Percentiles rank a stretch among this genome's conserved stretches.
Conservation (phyloP, 179 eudicot genomes). For the Silene coronaria region DNA sequence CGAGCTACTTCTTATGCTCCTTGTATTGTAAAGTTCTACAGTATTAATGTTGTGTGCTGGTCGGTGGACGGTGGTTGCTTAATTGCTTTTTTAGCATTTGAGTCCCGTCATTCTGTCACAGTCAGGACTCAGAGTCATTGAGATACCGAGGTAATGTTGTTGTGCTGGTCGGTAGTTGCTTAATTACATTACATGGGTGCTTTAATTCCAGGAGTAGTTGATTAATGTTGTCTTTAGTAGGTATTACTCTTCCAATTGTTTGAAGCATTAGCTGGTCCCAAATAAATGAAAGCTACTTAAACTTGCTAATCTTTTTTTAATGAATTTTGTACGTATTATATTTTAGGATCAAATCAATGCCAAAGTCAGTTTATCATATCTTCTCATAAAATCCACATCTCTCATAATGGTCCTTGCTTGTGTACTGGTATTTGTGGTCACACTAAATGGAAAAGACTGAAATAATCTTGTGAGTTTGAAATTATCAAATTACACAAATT, state of each 20-base stretch:
- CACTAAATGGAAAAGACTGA: too few species aligned
- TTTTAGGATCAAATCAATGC: neutral
- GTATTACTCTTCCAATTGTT: neutral
- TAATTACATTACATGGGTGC: neutral
- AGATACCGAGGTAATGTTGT: neutral
- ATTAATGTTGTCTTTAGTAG: neutral
- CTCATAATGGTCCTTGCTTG: neutral
- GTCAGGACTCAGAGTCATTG: too few species aligned
- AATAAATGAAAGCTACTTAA: neutral
- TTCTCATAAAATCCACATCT: neutral
- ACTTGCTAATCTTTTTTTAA: neutral
- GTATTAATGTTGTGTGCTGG: too few species aligned
- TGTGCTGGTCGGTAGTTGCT: neutral
- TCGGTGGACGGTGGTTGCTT: too few species aligned
- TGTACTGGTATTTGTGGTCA: too few species aligned
- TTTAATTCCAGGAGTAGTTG: neutral
- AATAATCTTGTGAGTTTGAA: too few species aligned
- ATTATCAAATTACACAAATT: too few species aligned
- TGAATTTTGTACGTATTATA: neutral
- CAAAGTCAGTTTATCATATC: neutral
- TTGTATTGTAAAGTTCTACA: too few species aligned
- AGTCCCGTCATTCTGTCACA: too few species aligned
- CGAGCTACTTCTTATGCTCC: too few species aligned
- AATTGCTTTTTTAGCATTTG: too few species aligned
- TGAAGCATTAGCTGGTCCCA: neutral